Evolutionary conservation across 2,329 filamentous ascomycete species (phyloP).

Genomic region (Epichloe amarillans): DNA sequence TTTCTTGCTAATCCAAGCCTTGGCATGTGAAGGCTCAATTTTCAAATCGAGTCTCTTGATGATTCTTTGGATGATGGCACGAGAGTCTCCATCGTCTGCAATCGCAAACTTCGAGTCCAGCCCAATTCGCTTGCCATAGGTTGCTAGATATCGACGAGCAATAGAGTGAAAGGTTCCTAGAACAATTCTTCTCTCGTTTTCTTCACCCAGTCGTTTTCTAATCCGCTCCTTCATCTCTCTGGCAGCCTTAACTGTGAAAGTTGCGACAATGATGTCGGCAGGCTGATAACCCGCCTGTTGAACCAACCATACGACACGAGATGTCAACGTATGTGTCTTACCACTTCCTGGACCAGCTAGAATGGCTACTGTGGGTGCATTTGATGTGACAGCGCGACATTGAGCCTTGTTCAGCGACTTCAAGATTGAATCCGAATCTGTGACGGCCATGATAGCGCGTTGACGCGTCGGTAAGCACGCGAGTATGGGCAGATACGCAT

Average conservation of each 20-base stretch:
- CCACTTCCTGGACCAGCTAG: slow-evolving; percentile 59
- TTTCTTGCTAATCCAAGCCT: slow-evolving; percentile 60
- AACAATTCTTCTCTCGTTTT: slow-evolving; percentile 62
- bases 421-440: slow-evolving; percentile 24
- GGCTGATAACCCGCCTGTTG: slow-evolving; percentile 58
- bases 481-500: slow-evolving; percentile 1
- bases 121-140: slow-evolving; percentile 75
- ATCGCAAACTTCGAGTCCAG: slow-evolving; percentile 78
- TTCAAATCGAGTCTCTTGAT: slow-evolving; percentile 57
- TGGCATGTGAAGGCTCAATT: slow-evolving; percentile 58
- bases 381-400: slow-evolving; percentile 40
- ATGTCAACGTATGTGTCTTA: slow-evolving; percentile 91
- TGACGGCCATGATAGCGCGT: slow-evolving; percentile 15
- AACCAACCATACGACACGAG: slow-evolving; percentile 81
- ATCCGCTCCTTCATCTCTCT: slow-evolving; percentile 88
- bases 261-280: slow-evolving; percentile 85
- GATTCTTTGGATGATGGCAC: slow-evolving; percentile 68
- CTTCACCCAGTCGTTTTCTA: slow-evolving; percentile 64
- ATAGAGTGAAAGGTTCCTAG: slow-evolving; percentile 95
- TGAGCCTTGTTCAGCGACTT: slow-evolving; percentile 41
- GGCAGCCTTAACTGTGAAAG: slow-evolving; percentile 92
- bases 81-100: slow-evolving; percentile 70
- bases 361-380: slow-evolving; percentile 46
- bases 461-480: slow-evolving; percentile 6
- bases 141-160: slow-evolving; percentile 66